Evolutionary conservation across 305 asterid genomes (phyloP).

Genomic region (Fraxinus nigra): DNA sequence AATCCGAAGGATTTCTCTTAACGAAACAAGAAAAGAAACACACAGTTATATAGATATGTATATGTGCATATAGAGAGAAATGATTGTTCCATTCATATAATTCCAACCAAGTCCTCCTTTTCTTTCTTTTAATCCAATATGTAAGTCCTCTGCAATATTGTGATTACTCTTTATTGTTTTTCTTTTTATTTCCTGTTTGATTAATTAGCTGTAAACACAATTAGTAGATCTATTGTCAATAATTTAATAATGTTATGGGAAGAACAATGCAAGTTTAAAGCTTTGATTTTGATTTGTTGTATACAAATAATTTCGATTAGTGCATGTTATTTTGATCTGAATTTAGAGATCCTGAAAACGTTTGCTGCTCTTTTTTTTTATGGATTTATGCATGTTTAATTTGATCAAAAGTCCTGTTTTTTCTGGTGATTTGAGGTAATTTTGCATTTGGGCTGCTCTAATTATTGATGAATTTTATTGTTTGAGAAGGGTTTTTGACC

Average conservation of each 20-base stretch:
- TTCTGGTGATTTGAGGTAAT: slow-evolving; percentile 30
- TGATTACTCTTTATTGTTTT: background rate
- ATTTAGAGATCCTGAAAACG: slow-evolving; percentile 46
- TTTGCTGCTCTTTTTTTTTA: slow-evolving; percentile 16
- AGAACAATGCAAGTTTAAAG: slow-evolving; percentile 47
- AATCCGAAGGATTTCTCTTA: slow-evolving; percentile 36
- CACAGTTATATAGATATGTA: slow-evolving; percentile 5
- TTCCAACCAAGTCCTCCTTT: slow-evolving; percentile 38
- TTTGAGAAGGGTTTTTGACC: slow-evolving; percentile 29
- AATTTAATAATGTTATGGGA: slow-evolving; percentile 15
- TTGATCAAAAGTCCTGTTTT: slow-evolving; percentile 43
- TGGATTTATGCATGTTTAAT: slow-evolving; percentile 33
- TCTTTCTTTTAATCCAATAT: slow-evolving; percentile 50
- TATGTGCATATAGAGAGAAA: slow-evolving; percentile 40
- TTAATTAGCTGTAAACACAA: slow-evolving; percentile 11
- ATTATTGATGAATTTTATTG: slow-evolving; percentile 27
- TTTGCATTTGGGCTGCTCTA: slow-evolving; percentile 33
- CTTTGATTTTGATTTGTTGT: slow-evolving; percentile 28
- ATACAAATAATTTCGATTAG: slow-evolving; percentile 23
- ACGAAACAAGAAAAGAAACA: slow-evolving; percentile 17
- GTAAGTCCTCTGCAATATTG: slow-evolving; percentile 45
- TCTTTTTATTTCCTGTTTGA: slow-evolving; percentile 1
- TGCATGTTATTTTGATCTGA: slow-evolving; percentile 62
- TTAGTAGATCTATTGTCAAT: slow-evolving; percentile 49
- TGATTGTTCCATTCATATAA: slow-evolving; percentile 31